phyloP scores from a whole-genome alignment of 1,284 basidiomycete genomes.

The Hypsizygus ulmarius region DNA sequence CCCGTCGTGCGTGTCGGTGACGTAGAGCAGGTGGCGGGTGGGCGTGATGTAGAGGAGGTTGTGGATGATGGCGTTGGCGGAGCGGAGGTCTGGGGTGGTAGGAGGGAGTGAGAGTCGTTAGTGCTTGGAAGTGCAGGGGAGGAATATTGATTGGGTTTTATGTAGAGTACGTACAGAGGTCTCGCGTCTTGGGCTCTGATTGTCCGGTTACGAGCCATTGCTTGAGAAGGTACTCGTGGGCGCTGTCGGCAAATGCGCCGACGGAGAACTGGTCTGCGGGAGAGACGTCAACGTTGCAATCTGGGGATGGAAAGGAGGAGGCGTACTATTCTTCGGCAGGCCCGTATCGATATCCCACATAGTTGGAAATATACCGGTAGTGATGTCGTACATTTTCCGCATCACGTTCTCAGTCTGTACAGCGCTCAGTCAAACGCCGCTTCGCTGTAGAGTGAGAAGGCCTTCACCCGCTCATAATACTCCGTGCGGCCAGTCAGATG shows the following conservation, averaged over 20 bases:
- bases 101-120: conserved; percentile 11
- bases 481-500: conserved; percentile 50
- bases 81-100: conserved; percentile 49
- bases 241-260: conserved; percentile 66
- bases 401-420: conserved; percentile 44
- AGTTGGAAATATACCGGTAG: conserved; percentile 40
- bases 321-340: conserved; percentile 34
- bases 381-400: conserved; percentile 43
- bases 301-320: neutral
- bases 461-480: conserved; percentile 44
- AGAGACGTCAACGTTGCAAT: neutral
- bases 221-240: conserved; percentile 75
- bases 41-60: conserved; percentile 65
- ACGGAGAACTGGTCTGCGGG: conserved; percentile 50
- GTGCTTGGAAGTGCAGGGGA: too few species aligned
- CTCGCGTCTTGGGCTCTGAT: conserved; percentile 48
- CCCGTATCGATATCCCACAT: conserved; percentile 41
- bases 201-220: conserved; percentile 59
- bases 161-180: conserved; percentile 39
- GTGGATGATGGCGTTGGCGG: conserved; percentile 59
- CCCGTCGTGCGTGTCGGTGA: conserved; percentile 50
- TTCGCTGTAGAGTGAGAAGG: neutral
- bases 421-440: neutral
- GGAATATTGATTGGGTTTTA: neutral
- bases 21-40: conserved; percentile 63